Evolutionary conservation across 176 grass and related monocot species (phyloP).

Genomic region (Chloris gayana): DNA sequence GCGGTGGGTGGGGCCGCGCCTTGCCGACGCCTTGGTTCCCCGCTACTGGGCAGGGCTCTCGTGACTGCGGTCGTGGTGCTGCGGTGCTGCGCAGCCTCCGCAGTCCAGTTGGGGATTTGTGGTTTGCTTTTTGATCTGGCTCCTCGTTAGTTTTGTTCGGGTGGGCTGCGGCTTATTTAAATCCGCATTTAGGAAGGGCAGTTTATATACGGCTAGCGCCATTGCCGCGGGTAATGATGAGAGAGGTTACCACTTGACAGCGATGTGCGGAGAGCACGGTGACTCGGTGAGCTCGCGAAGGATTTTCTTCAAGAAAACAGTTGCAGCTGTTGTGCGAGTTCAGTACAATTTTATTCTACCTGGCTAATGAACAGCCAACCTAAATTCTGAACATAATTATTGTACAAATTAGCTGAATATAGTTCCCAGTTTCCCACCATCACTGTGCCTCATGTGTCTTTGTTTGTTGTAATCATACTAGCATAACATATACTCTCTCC

Average conservation of each 20-base stretch:
- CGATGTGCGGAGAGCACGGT: not conserved
- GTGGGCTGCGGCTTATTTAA: slow-evolving; percentile 33
- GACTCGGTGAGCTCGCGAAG: not conserved
- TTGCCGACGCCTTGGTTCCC: slow-evolving; percentile 19
- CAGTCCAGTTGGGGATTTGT: slow-evolving; percentile 33
- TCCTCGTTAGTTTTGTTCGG: slow-evolving; percentile 27
- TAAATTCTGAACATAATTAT: not conserved
- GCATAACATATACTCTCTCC: no score
- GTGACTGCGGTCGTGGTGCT: slow-evolving; percentile 1
- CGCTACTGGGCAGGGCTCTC: not conserved
- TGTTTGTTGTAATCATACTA: no score
- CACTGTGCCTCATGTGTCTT: no score
- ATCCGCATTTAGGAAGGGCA: slow-evolving; percentile 6
- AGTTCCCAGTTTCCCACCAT: no score
- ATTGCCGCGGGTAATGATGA: slow-evolving; percentile 24
- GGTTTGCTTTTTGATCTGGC: slow-evolving; percentile 35
- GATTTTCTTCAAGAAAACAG: not conserved
- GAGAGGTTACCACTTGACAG: slow-evolving; percentile 26
- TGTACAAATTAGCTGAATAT: no score
- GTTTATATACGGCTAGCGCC: slow-evolving; percentile 39
- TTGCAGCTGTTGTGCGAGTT: not conserved
- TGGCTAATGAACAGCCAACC: not conserved
- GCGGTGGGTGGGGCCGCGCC: not conserved
- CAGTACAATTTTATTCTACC: not conserved
- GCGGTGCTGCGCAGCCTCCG: slow-evolving; percentile 10